Evolutionary conservation across 192 early-diverging fungal species (phyloP).

Genomic region (Neocallimastix lanati): DNA sequence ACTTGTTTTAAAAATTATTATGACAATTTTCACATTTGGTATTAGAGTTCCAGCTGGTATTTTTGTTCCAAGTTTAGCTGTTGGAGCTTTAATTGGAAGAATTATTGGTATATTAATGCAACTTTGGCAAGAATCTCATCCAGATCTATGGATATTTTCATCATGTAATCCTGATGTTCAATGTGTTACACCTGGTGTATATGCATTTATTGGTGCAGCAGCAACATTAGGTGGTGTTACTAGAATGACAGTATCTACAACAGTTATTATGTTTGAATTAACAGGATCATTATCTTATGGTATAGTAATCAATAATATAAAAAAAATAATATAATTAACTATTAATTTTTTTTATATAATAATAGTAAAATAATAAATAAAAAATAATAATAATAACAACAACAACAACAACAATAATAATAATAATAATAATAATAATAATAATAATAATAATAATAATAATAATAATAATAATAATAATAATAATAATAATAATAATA

Average conservation of each 20-base stretch:
- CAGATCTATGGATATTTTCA: slow-evolving; percentile 15
- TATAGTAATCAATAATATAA: slow-evolving; percentile 66
- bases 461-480: too few relatives aligned
- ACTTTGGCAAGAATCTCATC: slow-evolving; percentile 12
- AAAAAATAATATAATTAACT: too few relatives aligned
- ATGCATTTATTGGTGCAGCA: slow-evolving; percentile 85
- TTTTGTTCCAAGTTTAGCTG: slow-evolving; percentile 83
- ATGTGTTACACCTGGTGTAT: slow-evolving; percentile 16
- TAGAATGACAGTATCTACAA: slow-evolving; percentile 77
- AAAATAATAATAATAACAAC: too few relatives aligned
- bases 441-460: too few relatives aligned
- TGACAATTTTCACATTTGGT: slow-evolving; percentile 53
- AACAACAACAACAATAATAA: too few relatives aligned
- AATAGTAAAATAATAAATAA: too few relatives aligned
- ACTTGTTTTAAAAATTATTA: slow-evolving; percentile 35
- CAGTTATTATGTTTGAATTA: slow-evolving; percentile 99
- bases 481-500: too few relatives aligned
- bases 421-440: too few relatives aligned
- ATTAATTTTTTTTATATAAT: too few relatives aligned
- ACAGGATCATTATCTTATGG: slow-evolving; percentile 92
- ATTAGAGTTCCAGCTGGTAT: slow-evolving; percentile 59
- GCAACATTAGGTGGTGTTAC: slow-evolving; percentile 72
- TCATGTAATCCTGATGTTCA: slow-evolving; percentile 15
- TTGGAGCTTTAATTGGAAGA: slow-evolving; percentile 65
- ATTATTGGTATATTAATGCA: slow-evolving; percentile 1